Evolutionary conservation across 2,329 filamentous ascomycete species (phyloP).

Genomic region (Rutstroemia sydowiana): DNA sequence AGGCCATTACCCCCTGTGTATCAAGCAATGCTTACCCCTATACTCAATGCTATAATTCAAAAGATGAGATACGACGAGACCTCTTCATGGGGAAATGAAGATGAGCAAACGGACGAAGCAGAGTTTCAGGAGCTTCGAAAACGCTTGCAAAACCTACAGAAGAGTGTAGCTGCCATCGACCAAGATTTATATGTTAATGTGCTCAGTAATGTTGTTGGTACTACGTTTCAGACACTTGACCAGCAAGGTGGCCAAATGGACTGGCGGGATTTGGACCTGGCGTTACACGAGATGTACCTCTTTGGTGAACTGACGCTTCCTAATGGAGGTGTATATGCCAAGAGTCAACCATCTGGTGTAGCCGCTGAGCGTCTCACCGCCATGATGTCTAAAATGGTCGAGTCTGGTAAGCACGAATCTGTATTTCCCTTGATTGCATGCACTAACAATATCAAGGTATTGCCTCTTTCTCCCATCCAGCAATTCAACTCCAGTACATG

Average conservation of each 20-base stretch:
- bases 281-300: constrained; percentile 88
- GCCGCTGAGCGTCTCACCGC: constrained; percentile 76
- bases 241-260: constrained; percentile 69
- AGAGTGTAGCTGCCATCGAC: constrained; percentile 84
- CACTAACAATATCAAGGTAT: constrained; percentile 53
- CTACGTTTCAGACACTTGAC: constrained; percentile 74
- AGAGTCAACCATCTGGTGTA: constrained; percentile 71
- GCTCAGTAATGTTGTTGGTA: constrained; percentile 79
- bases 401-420: constrained; percentile 62
- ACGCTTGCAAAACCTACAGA: constrained; percentile 81
- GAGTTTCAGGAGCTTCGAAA: constrained; percentile 95
- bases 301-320: constrained; percentile 93
- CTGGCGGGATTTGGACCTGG: constrained; percentile 92
- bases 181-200: constrained; percentile 83
- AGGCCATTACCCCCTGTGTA: constrained; percentile 67
- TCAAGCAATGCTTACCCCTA: constrained; percentile 74
- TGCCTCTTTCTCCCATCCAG: constrained; percentile 78
- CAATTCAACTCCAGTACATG: constrained; percentile 94
- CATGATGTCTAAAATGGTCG: constrained; percentile 95
- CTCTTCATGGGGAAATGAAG: constrained; percentile 84
- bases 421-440: constrained; percentile 5
- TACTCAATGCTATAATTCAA: constrained; percentile 82
- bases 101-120: constrained; percentile 91
- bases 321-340: constrained; percentile 77
- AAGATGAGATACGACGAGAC: constrained; percentile 99